A percentile compares a stretch with the other conserved stretches of the same genome.
Evolutionary conservation across 1,139 yeast genomes (phyloP).

Genomic region (Kodamaea arcana): DNA sequence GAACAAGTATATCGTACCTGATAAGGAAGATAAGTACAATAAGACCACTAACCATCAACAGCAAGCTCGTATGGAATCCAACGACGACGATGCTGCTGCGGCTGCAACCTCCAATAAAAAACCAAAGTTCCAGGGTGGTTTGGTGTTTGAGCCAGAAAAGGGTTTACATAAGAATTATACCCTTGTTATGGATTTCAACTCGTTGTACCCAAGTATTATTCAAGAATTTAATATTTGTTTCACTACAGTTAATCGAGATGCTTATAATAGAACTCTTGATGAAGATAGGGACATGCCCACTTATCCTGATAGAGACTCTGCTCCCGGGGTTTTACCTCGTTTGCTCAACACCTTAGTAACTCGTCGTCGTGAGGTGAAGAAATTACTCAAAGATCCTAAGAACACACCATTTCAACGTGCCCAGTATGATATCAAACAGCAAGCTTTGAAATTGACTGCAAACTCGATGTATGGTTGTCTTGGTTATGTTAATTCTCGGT

Average conservation of each 20-base stretch:
- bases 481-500: constrained; percentile 87
- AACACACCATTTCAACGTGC: constrained; percentile 59
- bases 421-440: constrained; percentile 93
- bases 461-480: constrained; percentile 99
- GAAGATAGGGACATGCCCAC: constrained; percentile 69
- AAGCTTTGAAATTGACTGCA: constrained; percentile 93
- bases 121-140: constrained; percentile 91
- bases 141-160: constrained; percentile 94
- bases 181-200: constrained; percentile 96
- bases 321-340: constrained; percentile 82
- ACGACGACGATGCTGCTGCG: constrained; percentile 42
- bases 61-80: constrained; percentile 34
- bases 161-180: constrained; percentile 89
- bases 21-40: constrained; percentile 60
- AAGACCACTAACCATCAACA: constrained; percentile 38
- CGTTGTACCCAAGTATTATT: constrained; percentile 93
- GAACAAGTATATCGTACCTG: constrained; percentile 83
- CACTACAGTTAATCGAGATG: constrained; percentile 82
- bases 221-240: constrained; percentile 97
- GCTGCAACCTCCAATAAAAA: constrained; percentile 59
- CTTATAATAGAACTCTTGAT: constrained; percentile 38
- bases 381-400: constrained; percentile 71
- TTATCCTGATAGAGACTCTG: constrained; percentile 56
- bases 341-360: constrained; percentile 79
- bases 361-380: constrained; percentile 91